A percentile compares a stretch with the other conserved stretches of the same genome.
phyloP scores from a whole-genome alignment of 352 stramenopile genomes.

The Phytophthora chlamydospora region DNA sequence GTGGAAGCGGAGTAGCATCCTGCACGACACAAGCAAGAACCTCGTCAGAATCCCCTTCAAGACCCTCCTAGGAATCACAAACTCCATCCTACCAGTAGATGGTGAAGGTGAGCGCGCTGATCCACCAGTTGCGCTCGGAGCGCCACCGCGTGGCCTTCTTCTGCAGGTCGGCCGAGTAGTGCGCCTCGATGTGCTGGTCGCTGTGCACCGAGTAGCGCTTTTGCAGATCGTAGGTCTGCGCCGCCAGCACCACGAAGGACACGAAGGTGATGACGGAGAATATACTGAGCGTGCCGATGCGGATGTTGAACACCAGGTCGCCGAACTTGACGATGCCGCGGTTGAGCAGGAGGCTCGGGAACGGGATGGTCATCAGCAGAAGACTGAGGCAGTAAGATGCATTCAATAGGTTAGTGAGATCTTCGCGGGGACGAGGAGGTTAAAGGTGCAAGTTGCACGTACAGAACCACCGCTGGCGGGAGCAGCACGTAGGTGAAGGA shows the following conservation, averaged over 20 bases:
- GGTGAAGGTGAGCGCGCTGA: conserved; percentile 83
- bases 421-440: background rate
- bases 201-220: conserved; percentile 61
- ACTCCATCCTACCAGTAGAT: conserved; percentile 73
- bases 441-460: conserved; percentile 22
- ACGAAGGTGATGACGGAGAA: conserved; percentile 80
- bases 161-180: conserved; percentile 80
- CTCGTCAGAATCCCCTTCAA: background rate
- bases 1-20: conserved; percentile 84
- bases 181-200: conserved; percentile 44
- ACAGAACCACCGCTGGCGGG: conserved; percentile 80
- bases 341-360: conserved; percentile 64
- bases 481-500: conserved; percentile 83
- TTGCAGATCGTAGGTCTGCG: conserved; percentile 81
- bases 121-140: conserved; percentile 86
- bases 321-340: conserved; percentile 75
- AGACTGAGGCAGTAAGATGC: conserved; percentile 40
- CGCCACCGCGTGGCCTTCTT: conserved; percentile 83
- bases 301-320: conserved; percentile 77
- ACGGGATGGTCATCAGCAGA: conserved; percentile 81
- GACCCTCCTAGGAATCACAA: background rate
- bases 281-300: conserved; percentile 71
- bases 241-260: conserved; percentile 71
- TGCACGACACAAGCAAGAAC: conserved; percentile 24
- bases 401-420: background rate